phyloP scores from a whole-genome alignment of 2,329 filamentous ascomycete species.

The Fusarium brachygibbosum region DNA sequence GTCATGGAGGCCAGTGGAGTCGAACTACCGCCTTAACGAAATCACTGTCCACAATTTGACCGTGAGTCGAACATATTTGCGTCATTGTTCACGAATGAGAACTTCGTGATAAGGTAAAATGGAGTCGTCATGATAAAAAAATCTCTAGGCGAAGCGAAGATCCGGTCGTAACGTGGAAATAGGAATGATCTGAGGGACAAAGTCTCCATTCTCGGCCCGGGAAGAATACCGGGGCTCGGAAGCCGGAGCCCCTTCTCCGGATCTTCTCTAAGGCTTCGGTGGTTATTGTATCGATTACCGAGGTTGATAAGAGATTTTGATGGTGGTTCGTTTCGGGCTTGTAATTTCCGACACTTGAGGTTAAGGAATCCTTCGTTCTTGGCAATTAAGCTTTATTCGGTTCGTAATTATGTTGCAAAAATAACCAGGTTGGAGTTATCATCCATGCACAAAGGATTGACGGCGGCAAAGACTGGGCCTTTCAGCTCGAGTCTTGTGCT shows the following conservation, averaged over 20 bases:
- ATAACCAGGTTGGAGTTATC: background rate
- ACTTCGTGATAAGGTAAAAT: slow-evolving; percentile 24
- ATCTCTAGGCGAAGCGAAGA: background rate
- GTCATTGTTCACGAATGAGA: slow-evolving; percentile 17
- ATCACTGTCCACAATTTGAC: slow-evolving; percentile 2
- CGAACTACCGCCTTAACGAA: slow-evolving; percentile 2
- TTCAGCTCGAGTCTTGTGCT: background rate
- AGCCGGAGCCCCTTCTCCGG: background rate
- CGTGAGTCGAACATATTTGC: background rate
- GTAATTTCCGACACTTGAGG: slow-evolving; percentile 5
- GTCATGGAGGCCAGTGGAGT: slow-evolving; percentile 17
- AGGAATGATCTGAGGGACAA: background rate
- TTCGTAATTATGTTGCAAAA: background rate
- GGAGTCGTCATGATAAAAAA: slow-evolving; percentile 20
- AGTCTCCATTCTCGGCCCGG: slow-evolving; percentile 8
- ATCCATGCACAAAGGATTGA: background rate
- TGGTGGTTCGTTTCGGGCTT: background rate
- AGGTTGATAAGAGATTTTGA: background rate
- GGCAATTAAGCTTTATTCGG: background rate
- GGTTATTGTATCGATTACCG: slow-evolving; percentile 11
- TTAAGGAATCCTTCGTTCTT: background rate
- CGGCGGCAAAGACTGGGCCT: background rate
- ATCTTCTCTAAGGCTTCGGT: background rate
- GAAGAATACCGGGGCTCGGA: background rate
- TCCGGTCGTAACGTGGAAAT: slow-evolving; percentile 19